Percentiles rank a stretch among this genome's conserved stretches.
These are phyloP conservation scores for Aureobasidium sp. DNA, from an alignment of 2,329 filamentous ascomycete genomes.

Conservation along the genomic window DNA sequence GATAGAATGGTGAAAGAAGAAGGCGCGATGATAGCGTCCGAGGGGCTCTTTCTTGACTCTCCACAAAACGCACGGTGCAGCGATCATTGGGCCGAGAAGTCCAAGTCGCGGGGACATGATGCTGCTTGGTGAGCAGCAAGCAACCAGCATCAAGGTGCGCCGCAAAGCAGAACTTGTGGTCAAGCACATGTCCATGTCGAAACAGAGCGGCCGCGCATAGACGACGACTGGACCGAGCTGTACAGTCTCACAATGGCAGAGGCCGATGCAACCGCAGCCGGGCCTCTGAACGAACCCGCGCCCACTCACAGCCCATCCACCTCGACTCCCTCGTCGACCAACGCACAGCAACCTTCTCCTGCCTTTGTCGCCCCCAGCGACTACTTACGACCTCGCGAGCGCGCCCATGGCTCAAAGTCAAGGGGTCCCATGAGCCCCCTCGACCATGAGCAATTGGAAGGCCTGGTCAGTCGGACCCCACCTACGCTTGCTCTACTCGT, in stretches of 20 bases:
- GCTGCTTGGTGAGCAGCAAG: background rate
- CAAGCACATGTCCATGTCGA: background rate
- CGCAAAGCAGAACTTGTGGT: background rate
- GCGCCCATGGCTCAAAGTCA: constrained; percentile 14
- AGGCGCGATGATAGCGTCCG: background rate
- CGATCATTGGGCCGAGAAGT: background rate
- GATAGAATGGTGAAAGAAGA: background rate
- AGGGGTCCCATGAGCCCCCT: constrained; percentile 45
- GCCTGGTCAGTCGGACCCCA: constrained; percentile 52
- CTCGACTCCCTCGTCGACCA: background rate
- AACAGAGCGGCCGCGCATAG: background rate
- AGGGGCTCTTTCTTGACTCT: background rate
- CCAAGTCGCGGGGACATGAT: constrained; percentile 1
- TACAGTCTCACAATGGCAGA: constrained; percentile 1
- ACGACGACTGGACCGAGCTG: constrained; percentile 4
- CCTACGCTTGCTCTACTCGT: constrained; percentile 12
- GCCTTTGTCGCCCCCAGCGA: constrained; percentile 30
- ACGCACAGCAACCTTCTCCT: constrained; percentile 13
- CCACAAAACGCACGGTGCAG: constrained; percentile 2
- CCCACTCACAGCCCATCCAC: background rate
- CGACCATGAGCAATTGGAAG: constrained; percentile 70
- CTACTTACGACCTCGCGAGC: constrained; percentile 24
- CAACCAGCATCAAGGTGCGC: background rate
- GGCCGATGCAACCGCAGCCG: constrained; percentile 6
- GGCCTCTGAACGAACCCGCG: constrained; percentile 5